Evolutionary conservation across 139 green algal genomes (phyloP).

Genomic region (Coccomyxa sp.): DNA sequence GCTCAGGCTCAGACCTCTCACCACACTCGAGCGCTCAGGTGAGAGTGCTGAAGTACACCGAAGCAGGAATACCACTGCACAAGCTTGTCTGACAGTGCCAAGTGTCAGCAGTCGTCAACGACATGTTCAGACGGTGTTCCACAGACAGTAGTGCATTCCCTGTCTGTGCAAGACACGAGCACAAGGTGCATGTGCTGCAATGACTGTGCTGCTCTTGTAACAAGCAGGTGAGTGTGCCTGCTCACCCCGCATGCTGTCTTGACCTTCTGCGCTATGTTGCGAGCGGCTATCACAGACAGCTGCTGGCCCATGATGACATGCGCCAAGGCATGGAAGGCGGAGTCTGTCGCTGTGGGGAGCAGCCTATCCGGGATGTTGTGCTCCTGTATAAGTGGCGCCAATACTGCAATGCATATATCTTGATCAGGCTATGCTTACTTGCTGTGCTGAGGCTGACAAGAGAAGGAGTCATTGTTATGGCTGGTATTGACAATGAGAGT

Average conservation of each 20-base stretch:
- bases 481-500: background rate
- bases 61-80: background rate
- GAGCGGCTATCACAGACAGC: conserved; percentile 30
- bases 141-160: too few species aligned
- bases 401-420: conserved; percentile 13
- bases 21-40: background rate
- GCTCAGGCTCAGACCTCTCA: background rate
- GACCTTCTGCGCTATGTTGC: conserved; percentile 33
- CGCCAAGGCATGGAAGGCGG: conserved; percentile 29
- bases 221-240: too few species aligned
- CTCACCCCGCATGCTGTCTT: conserved; percentile 25
- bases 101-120: too few species aligned
- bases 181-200: too few species aligned
- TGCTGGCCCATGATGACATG: conserved; percentile 53
- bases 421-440: background rate
- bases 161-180: too few species aligned
- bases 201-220: too few species aligned
- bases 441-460: background rate
- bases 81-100: background rate
- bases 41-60: background rate
- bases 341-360: conserved; percentile 15
- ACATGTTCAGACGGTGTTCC: too few species aligned
- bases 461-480: background rate
- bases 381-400: conserved; percentile 31
- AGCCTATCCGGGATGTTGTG: conserved; percentile 25